Evolutionary conservation across 129 eudicot genomes (phyloP), one percentile per base, ranked within the genome.

Genomic region (Chrysanthemum makinoi): DNA sequence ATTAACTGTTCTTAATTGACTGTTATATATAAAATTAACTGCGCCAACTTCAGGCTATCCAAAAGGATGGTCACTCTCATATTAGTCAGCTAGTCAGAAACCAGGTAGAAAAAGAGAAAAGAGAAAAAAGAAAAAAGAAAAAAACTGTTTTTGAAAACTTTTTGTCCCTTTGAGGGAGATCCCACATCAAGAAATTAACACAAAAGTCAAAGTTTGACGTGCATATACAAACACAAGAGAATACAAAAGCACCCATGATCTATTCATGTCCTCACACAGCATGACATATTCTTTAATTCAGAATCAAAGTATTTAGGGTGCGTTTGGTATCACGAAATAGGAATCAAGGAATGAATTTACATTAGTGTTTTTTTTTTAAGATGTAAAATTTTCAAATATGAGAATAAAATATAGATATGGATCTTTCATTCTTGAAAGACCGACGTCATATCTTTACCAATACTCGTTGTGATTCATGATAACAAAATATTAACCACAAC

Each of bases 121-220:
- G n/a, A n/a, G n/a, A n/a, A n/a, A n/a, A n/a, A n/a, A n/a, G n/a
- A 22, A 22, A 22, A 22, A 57, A 19, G 0, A 57, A 20, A 10
- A 3, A 22, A 20, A 35, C 35, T 64, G 52, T 8, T 39, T 5
- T 64, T 39, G 46, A 2, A 60, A 55, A 46, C 57, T 65, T 22
- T 5, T 39, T 39, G 10, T 39, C 12, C 13, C 10, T 15, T 49
- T 67, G 2, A 0, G 47, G 60, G 20, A 24, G 7, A 67, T 51
- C 43, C 72, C 43, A 67, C 24, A 48, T 49, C 44, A 67, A 49
- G 48, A 24, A 68, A 68, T 1, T 24, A 66, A 49, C 70, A 19
- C 53, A 66, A 30, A 62, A 62, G 48, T 62, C 66, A 62, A 62
- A 43, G 33, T 65, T 44, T 65, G 69, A 44, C 53, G 17, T 62